Conservation (phyloP, 306 rosid species). For the Alnus glutinosa region DNA sequence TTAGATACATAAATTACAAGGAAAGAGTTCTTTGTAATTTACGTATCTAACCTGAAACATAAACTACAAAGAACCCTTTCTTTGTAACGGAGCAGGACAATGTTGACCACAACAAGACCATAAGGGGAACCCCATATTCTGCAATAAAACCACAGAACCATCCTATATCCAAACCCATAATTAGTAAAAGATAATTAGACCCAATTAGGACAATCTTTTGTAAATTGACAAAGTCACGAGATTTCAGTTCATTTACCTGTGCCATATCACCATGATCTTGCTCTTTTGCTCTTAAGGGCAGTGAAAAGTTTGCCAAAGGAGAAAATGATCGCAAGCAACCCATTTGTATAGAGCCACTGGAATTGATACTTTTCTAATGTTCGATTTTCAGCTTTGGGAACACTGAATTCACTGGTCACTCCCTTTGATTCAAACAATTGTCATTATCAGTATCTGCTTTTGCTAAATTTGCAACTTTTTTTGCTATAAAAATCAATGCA, state of each 20-base stretch:
- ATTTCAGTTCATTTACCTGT: slow-evolving; percentile 55
- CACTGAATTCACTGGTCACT: slow-evolving; percentile 61
- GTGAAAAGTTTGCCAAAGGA: slow-evolving; percentile 70
- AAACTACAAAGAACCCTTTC: too few species aligned
- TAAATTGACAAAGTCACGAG: neutral
- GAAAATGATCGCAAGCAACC: slow-evolving; percentile 68
- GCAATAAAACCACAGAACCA: slow-evolving; percentile 72
- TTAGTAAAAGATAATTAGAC: neutral
- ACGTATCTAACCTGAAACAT: too few species aligned
- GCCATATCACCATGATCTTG: slow-evolving; percentile 82
- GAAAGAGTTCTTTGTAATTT: too few species aligned
- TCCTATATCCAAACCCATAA: slow-evolving; percentile 33
- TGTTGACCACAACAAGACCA: slow-evolving; percentile 77
- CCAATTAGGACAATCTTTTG: neutral
- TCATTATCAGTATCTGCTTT: neutral
- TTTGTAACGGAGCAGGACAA: slow-evolving; percentile 29
- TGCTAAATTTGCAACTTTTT: neutral
- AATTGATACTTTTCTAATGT: slow-evolving; percentile 43
- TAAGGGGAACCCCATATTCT: slow-evolving; percentile 82
- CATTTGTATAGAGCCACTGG: slow-evolving; percentile 73
- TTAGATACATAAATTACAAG: too few species aligned
- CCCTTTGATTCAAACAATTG: slow-evolving; percentile 43
- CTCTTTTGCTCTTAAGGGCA: slow-evolving; percentile 73
- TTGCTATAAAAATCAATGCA: neutral
- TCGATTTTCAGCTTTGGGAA: slow-evolving; percentile 55